Evolutionary conservation across 805 yeast species (phyloP), one percentile per base, ranked within the genome.

Genomic region (Isabelozyma rhagii): DNA sequence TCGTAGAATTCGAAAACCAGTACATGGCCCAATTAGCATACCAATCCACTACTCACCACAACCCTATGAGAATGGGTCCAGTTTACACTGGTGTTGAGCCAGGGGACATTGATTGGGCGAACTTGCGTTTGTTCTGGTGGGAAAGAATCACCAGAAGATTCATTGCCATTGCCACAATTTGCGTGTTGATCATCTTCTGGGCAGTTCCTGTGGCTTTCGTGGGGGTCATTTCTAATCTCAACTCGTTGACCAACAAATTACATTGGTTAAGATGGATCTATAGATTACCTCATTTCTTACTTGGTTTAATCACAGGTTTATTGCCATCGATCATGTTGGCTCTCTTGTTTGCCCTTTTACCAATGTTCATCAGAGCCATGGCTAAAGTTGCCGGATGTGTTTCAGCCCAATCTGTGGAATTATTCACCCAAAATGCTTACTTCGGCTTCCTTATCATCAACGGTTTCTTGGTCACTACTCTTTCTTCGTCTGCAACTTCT

Each of bases 161-260:
- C 27, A 74, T 75, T 47, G 82, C 92, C 0, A 49, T 69, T 36
- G 72, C 80, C 13, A 82, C 81, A 2, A 79, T 86, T 48, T 58
- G 69, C 18, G 87, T 83, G 1, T 58, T 85, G 42, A 74, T 85
- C 47, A 81, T 93, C 44, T 90, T 91, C 71, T 93, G 98, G 98
- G 85, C 96, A 41, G 84, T 93, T 59, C 99, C 99, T 8, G 97
- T 93, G 39, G 96, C 97, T n/a, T 91, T 90, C 60, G 97, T 93
- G 46, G 98, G 98, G 81, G 80, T 83, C 58, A 85, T 94, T 55
- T 93, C 98, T 21, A 94, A 93, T 69, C 80, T 93, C 57, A 83
- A 85, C 55, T 85, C 79, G 61, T 75, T 91, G 63, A 89, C 87
- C 39, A 73, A 78, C 38, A 79, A 80, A 54, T 80, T 93, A 29